Percentiles rank a stretch among this genome's conserved stretches.
Evolutionary conservation across 1,284 basidiomycete genomes (phyloP).

Genomic region (Sporisorium sorghi): DNA sequence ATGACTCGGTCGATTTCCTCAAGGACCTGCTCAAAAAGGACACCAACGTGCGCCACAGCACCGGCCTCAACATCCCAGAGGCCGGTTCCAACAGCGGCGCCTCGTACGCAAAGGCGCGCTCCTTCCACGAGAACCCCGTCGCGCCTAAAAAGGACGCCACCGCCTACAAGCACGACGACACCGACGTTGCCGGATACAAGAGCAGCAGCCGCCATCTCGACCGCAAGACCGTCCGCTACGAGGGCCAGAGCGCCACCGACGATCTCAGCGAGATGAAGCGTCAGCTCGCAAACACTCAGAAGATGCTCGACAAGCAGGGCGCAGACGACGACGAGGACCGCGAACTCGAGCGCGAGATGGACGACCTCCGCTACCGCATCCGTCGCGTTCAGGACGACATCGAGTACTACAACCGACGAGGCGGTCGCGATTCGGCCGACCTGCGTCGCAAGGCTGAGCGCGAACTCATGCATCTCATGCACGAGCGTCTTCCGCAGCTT

Average conservation of each 20-base stretch:
- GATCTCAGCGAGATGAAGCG: constrained; percentile 90
- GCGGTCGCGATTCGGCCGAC: constrained; percentile 79
- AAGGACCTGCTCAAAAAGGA: constrained; percentile 91
- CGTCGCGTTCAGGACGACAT: constrained; percentile 91
- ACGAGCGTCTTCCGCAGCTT: constrained; percentile 90
- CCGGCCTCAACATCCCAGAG: constrained; percentile 69
- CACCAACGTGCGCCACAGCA: constrained; percentile 70
- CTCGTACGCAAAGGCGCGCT: constrained; percentile 76
- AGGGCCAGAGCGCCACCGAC: constrained; percentile 75
- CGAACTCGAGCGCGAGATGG: constrained; percentile 84
- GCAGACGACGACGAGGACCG: constrained; percentile 81
- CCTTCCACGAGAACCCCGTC: constrained; percentile 74
- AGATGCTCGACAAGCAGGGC: constrained; percentile 81
- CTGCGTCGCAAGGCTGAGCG: constrained; percentile 88
- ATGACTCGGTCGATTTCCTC: constrained; percentile 89
- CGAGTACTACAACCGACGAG: constrained; percentile 84
- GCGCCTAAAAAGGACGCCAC: constrained; percentile 84
- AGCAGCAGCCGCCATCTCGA: constrained; percentile 89
- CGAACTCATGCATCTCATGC: constrained; percentile 86
- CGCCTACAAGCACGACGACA: constrained; percentile 87
- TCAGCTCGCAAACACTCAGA: constrained; percentile 83
- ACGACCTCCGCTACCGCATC: constrained; percentile 86
- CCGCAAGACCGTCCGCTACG: constrained; percentile 82
- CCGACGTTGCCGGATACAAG: constrained; percentile 77
- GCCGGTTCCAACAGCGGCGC: constrained; percentile 66